Percentiles rank a stretch among this genome's conserved stretches.
phyloP scores from a whole-genome alignment of 2,329 filamentous ascomycete genomes.

The Cladosporium sp. region DNA sequence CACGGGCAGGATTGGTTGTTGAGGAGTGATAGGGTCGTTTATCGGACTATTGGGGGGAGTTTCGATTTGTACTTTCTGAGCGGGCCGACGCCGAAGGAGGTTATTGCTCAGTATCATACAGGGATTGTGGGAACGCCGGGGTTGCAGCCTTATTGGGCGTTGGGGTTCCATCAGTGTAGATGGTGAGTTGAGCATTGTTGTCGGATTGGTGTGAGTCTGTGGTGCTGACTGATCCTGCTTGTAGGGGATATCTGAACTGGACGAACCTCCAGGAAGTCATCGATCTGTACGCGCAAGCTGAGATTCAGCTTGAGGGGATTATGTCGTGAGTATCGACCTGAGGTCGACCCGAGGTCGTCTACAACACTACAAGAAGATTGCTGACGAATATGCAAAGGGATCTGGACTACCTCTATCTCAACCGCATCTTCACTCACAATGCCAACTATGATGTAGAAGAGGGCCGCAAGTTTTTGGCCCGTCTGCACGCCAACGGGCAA shows the following conservation, averaged over 20 bases:
- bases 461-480: constrained; percentile 53
- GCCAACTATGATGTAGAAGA: constrained; percentile 59
- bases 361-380: not conserved
- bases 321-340: constrained; percentile 31
- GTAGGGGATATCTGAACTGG: constrained; percentile 47
- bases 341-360: not conserved
- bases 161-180: constrained; percentile 33
- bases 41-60: constrained; percentile 37
- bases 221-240: not conserved
- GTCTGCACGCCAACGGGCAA: constrained; percentile 55
- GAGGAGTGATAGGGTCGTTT: constrained; percentile 31
- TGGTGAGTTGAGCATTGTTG: constrained; percentile 22
- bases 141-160: constrained; percentile 33
- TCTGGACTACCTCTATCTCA: constrained; percentile 56
- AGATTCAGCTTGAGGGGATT: constrained; percentile 46
- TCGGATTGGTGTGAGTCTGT: too few relatives aligned
- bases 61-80: constrained; percentile 32
- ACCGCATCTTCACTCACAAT: constrained; percentile 60
- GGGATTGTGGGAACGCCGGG: constrained; percentile 32
- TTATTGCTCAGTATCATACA: constrained; percentile 29
- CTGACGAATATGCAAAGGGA: constrained; percentile 33
- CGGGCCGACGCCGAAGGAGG: constrained; percentile 29
- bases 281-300: constrained; percentile 52
- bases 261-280: constrained; percentile 61
- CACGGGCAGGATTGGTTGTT: constrained; percentile 40